Base-by-base conservation (phyloP, 257 asterid species). In the Coffea canephora region DNA sequence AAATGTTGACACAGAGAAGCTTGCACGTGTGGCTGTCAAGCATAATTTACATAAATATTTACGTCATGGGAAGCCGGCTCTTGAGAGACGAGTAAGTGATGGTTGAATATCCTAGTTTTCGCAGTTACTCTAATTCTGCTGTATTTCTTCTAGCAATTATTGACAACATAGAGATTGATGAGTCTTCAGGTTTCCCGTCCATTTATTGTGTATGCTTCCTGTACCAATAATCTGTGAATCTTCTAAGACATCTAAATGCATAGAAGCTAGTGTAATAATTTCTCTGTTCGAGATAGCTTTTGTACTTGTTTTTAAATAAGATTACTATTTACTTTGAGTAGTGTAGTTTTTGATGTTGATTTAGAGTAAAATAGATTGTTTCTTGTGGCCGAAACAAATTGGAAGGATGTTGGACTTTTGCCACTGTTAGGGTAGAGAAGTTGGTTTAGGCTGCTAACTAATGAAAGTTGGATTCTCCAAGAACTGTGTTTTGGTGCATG, bases 1-100 rank as follows among this genome's bases (percentile, higher is more conserved):
- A 73, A 94, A 94, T 88, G 93, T 94, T 82, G 98, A 92, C 87
- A 91, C 97, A 1, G 97, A 94, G 91, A 94, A 91, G 87, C 98
- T 94, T 85, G 97, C 97, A 19, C 94, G 96, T 54, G 95, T 85
- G 34, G 97, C 97, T 62, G 82, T 94, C 49, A 87, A 81, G 71
- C 93, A 90, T 86, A 83, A 86, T 69, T 88, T 94, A 74, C 93
- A 92, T 75, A 88, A 85, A 79, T 92, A 89, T 75, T 83, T 92
- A 65, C 96, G 84, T 54, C 90, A 88, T 48, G 87, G 76, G 71
- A 86, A 79, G 77, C 91, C 92, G 1, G 19, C 78, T 72, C 74
- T 92, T 82, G 74, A 9, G 48, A 88, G 81, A 78, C 86, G 85
- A 85, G 98, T 92, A 81, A 71, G 88, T 83, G 62, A 48, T 62